Conservation (phyloP, 2,329 filamentous ascomycete genomes). For the Ceratocystiopsis sp. region DNA sequence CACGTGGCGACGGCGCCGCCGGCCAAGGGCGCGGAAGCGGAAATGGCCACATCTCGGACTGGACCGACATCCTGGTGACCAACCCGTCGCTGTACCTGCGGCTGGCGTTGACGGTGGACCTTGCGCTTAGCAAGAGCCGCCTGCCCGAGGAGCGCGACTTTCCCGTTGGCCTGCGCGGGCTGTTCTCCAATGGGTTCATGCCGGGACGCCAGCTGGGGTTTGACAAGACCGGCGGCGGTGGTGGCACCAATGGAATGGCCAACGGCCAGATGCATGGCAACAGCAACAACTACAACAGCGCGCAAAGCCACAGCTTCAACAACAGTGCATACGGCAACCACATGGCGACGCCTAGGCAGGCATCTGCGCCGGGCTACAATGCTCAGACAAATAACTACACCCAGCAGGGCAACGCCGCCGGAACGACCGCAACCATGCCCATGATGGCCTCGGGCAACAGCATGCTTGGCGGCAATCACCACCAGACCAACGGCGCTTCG, state of each 20-base stretch:
- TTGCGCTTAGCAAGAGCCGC: constrained; percentile 10
- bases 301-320: background rate
- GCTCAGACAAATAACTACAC: too few species aligned
- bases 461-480: background rate
- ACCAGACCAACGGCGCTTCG: too few species aligned
- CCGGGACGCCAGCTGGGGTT: background rate
- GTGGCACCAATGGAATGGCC: too few species aligned
- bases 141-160: constrained; percentile 11
- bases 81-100: constrained; percentile 10
- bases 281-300: background rate
- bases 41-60: constrained; percentile 3
- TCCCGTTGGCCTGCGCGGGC: constrained; percentile 6
- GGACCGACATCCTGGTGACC: constrained; percentile 7
- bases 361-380: too few species aligned
- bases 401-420: too few species aligned
- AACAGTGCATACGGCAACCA: background rate
- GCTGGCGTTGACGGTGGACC: constrained; percentile 9
- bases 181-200: constrained; percentile 2
- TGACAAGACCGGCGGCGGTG: background rate
- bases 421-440: too few species aligned
- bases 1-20: background rate
- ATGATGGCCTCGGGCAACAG: background rate
- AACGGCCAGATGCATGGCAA: background rate
- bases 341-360: too few species aligned
- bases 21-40: background rate